Base-by-base conservation (phyloP, 768 basidiomycete genomes). In the Tricholoma bakamatsutake region DNA sequence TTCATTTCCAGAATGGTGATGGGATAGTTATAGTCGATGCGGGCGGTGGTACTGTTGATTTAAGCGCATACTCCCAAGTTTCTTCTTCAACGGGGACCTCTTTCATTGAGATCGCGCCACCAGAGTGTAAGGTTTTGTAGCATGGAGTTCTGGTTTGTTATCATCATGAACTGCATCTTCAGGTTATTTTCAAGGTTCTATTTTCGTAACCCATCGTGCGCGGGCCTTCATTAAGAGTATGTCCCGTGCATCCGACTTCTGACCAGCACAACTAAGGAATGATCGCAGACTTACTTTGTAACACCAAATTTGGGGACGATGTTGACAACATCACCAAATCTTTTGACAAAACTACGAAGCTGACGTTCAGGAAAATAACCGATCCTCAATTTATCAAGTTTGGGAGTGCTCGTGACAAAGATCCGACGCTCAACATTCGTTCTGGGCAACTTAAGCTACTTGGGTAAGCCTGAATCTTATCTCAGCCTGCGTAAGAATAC, bases 1-100 rank as follows among this genome's bases (percentile, higher is more conserved):
- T n/a, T n/a, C 10, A 31, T 13, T 3, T 50, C 13, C 52, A 81
- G 78, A 65, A 65, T 13, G 74, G 73, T 4, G 64, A 78, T 37
- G 77, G 76, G 1, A 64, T 82, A 3, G 70, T 83, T 49, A 67
- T 84, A 34, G 75, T 83, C 8, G 81, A 85, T 60, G 81, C 82
- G 4, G 83, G 83, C 8, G 81, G 80, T 35, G 82, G 81, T 15
- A 85, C 81, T 0, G 68, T 84, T 30, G 83, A 84, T 57, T 68
- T 84, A 30, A 83, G 79, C 59, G 72, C 78, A 1, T 85, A 84
- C 57, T 70, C 70, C 15, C 61, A 61, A 11, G 69, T 65, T 2
- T 58, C 69, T 4, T 2, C 39, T 1, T 56, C 66, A 21, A 13
- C 53, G 9, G 55, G 45, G 1, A 55, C 64, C 11, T 59, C 64